Conservation (phyloP, 176 grass and related monocot species). For the Zizania latifolia region DNA sequence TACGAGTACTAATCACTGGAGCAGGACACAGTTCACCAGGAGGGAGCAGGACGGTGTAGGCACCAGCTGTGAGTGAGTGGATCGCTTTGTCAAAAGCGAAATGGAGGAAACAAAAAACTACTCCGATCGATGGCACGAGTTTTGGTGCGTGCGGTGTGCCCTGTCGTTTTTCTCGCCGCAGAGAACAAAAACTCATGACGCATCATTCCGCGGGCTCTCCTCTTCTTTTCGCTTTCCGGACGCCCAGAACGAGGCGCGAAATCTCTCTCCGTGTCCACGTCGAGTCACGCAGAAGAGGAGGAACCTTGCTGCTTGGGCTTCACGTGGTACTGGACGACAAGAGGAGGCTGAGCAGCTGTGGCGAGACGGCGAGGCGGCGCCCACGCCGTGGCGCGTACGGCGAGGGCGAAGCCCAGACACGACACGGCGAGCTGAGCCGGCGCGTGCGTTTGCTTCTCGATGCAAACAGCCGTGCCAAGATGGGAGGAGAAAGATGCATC, state of each 20-base stretch:
- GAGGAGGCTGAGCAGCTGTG: too few species aligned
- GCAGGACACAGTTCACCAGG: constrained; percentile 14
- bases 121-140: neutral
- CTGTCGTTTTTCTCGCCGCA: neutral
- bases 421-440: too few species aligned
- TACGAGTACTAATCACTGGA: neutral
- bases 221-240: neutral
- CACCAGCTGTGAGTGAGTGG: constrained; percentile 24
- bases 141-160: neutral
- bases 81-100: neutral
- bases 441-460: too few species aligned
- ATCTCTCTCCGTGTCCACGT: neutral
- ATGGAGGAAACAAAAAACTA: neutral
- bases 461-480: too few species aligned
- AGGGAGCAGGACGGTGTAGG: neutral
- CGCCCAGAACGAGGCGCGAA: neutral
- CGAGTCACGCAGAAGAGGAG: too few species aligned
- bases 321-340: too few species aligned
- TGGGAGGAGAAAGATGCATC: too few species aligned
- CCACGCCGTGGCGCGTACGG: too few species aligned
- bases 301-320: too few species aligned
- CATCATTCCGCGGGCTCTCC: neutral
- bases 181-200: neutral
- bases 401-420: too few species aligned
- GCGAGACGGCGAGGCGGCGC: too few species aligned